Base-by-base conservation (phyloP, 495 filamentous ascomycete genomes). In the Aspergillus bridgeri region DNA sequence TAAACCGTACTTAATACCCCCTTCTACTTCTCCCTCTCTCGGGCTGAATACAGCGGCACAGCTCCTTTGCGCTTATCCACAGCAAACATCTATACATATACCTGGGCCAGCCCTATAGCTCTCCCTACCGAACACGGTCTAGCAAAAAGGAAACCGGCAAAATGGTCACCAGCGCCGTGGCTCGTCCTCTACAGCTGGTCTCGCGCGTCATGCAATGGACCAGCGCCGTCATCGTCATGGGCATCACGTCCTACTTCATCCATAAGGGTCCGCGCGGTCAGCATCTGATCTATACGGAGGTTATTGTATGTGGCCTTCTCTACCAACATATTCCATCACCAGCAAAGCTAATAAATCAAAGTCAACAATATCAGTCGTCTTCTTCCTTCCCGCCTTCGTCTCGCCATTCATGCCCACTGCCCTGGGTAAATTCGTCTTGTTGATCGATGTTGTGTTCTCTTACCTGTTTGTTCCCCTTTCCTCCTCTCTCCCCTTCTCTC, bases 401-500 rank as follows among this genome's bases (percentile, higher is more conserved):
- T 78, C 84, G 22, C 76, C 77, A 22, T 75, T 79, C 54, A 68
- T 77, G 55, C 75, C 79, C 3, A 73, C 71, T 5, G 48, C 61
- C 3, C 63, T 79, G 15, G 68, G 72, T 69, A 73, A 71, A 53
- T 77, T 75, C 25, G 68, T 81, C 42, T 67, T 84, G 22, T 55
- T 75, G 0, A 82, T 86, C 66, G 83, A 85, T 64, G 62, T 85
- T 24, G 69, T 86, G 60, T 86, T 86, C 70, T 85, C 82, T 2
- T 85, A 86, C 60, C 80, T 86, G 76, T 79, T 73, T 23, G 69
- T 63, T 27, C 25, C 27, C 9, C 22, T 24, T 0, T 47, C 9
- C 20, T 33, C 8, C 8, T n/a, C 21, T 24, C 33, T 49, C 7
- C 20, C 50, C 15, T 45, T n/a, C n/a, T n/a, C n/a, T n/a, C n/a